Evolutionary conservation across 1,284 basidiomycete genomes (phyloP), one percentile per base, ranked within the genome.

Genomic region (Malassezia obtusa): DNA sequence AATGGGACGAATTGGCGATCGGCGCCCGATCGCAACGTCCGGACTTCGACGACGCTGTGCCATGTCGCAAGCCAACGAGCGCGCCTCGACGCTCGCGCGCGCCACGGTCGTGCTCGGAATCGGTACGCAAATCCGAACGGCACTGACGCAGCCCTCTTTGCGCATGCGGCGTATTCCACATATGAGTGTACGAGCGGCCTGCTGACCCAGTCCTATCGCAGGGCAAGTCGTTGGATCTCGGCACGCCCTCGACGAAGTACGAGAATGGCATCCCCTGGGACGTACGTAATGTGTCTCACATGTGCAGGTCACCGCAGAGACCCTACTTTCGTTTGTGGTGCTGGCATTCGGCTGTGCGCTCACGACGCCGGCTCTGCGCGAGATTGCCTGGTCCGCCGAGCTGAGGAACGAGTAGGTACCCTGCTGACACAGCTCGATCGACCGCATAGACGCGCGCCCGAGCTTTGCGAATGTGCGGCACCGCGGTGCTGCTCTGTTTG

Each of bases 111-210:
- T 19, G 1, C 39, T 39, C 8, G 52, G 52, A 11, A 43, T 45
- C 21, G n/a, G 52, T 54, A 39, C 32, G 52, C 41, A 14, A 1
- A 2, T 3, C 24, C n/a, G 8, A 6, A 2, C 9, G 11, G 7
- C 4, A 25, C 33, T 46, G 17, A 19, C 31, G n/a, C 35, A 59
- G 57, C 51, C 4, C 46, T 59, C 1, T 59, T 59, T 37, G 43
- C 49, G n/a, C 57, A 59, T 38, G 49, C 52, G 9, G 52, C 57
- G 7, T 59, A 50, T 45, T 59, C 57, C 35, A 50, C 49, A 7
- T 59, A 55, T 14, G 57, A 59, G 39, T 50, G 57, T 59, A 38
- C 11, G 57, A 36, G 35, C n/a, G 15, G 22, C 26, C 19, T 4
- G n/a, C 38, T 40, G 15, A 40, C 19, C 12, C 45, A 59, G 57